Evolutionary conservation across 208 protist species (phyloP).

Genomic region (Trichomonas gallinae): DNA sequence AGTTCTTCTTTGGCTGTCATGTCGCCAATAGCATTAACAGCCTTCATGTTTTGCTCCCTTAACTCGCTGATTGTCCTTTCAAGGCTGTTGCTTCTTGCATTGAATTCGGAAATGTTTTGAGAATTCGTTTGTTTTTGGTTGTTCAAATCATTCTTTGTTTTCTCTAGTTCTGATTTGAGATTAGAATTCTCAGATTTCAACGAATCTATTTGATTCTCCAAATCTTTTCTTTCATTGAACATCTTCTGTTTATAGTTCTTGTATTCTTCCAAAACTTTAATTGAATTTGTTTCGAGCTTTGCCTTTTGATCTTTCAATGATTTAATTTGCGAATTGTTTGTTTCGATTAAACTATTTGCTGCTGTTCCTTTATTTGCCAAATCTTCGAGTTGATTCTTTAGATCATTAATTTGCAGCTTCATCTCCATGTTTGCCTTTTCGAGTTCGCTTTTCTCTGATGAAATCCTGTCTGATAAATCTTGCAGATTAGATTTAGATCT

Average conservation of each 20-base stretch:
- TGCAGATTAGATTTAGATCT: background rate
- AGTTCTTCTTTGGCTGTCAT: background rate
- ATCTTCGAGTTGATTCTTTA: background rate
- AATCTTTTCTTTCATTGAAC: background rate
- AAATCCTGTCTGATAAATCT: background rate
- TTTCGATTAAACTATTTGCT: background rate
- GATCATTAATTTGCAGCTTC: background rate
- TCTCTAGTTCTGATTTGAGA: background rate
- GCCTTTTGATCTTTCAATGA: background rate
- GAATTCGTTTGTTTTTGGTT: background rate
- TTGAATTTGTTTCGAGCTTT: background rate
- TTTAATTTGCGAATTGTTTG: background rate
- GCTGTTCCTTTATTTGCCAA: background rate
- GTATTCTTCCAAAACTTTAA: background rate
- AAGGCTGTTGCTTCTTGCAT: background rate
- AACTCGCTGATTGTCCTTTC: background rate
- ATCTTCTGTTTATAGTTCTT: background rate
- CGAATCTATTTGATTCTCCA: background rate
- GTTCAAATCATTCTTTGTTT: background rate
- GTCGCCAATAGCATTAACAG: background rate
- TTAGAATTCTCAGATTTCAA: background rate
- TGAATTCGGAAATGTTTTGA: background rate
- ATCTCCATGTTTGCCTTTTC: background rate
- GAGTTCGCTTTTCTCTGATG: background rate
- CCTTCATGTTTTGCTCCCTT: background rate